phyloP scores from a whole-genome alignment of 2,329 filamentous ascomycete species.

The Venturia aucupariae region DNA sequence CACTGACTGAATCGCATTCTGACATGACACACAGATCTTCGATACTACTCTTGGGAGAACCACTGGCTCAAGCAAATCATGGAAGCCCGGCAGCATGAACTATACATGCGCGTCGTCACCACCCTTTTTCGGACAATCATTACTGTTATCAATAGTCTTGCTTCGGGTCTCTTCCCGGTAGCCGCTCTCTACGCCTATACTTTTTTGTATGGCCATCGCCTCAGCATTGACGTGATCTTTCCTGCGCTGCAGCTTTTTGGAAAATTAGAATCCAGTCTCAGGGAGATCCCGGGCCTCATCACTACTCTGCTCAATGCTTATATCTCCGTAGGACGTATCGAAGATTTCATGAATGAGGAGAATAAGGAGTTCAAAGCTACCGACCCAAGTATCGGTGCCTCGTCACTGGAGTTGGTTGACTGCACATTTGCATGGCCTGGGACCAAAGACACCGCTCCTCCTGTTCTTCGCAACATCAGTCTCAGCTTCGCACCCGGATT shows the following conservation, averaged over 20 bases:
- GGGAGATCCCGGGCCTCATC: constrained; percentile 65
- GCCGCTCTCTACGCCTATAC: constrained; percentile 78
- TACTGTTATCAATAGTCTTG: constrained; percentile 58
- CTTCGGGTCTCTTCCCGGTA: constrained; percentile 67
- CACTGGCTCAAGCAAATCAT: constrained; percentile 64
- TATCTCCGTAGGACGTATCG: constrained; percentile 73
- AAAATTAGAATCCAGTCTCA: constrained; percentile 63
- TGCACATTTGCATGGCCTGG: constrained; percentile 78
- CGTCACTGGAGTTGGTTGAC: constrained; percentile 42
- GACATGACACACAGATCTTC: constrained; percentile 38
- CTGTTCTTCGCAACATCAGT: constrained; percentile 46
- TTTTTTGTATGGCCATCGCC: constrained; percentile 53
- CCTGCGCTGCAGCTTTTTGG: constrained; percentile 74
- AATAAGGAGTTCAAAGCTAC: constrained; percentile 49
- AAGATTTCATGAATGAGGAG: constrained; percentile 78
- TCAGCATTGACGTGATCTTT: constrained; percentile 77
- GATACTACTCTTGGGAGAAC: constrained; percentile 76
- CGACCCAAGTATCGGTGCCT: constrained; percentile 27
- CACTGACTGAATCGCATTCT: neutral
- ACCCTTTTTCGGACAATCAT: constrained; percentile 56
- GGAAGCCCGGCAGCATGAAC: constrained; percentile 56
- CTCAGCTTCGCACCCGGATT: constrained; percentile 47
- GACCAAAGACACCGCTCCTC: constrained; percentile 33
- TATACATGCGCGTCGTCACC: constrained; percentile 55
- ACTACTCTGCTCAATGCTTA: constrained; percentile 70